Conservation (phyloP, 2,329 filamentous ascomycete species). For the Orbilia brochopaga region DNA sequence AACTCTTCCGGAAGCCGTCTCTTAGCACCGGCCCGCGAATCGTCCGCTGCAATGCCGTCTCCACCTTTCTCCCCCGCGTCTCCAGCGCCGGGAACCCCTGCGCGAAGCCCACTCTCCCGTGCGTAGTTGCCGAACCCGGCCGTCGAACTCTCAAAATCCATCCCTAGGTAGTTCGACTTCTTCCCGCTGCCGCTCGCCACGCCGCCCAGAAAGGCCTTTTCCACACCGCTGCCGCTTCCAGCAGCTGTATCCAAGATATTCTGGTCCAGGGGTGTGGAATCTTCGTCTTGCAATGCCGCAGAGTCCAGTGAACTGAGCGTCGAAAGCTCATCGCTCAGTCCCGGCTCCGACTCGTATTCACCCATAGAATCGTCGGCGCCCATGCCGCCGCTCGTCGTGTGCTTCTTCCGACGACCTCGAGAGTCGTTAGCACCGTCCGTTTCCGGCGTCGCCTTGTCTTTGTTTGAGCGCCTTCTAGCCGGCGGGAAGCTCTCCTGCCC, state of each 20-base stretch:
- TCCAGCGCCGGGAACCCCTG: constrained; percentile 11
- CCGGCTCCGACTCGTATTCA: constrained; percentile 30
- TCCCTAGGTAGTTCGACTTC: constrained; percentile 22
- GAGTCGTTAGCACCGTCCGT: constrained; percentile 23
- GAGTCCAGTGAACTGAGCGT: constrained; percentile 45
- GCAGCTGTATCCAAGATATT: constrained; percentile 22
- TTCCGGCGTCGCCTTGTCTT: constrained; percentile 41
- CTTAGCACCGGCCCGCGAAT: constrained; percentile 39
- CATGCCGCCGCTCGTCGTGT: constrained; percentile 12
- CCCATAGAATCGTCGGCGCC: constrained; percentile 22
- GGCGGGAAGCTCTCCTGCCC: constrained; percentile 49
- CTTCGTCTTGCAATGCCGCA: constrained; percentile 30
- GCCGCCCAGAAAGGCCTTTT: constrained; percentile 21
- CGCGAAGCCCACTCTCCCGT: constrained; percentile 24
- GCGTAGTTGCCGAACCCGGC: constrained; percentile 19
- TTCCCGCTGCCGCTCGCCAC: constrained; percentile 15
- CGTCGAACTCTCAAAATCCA: constrained; percentile 33
- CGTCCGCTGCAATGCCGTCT: constrained; percentile 22
- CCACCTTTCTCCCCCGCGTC: constrained; percentile 14
- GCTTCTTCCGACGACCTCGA: constrained; percentile 35
- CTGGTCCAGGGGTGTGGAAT: constrained; percentile 21
- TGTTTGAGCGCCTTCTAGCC: constrained; percentile 39
- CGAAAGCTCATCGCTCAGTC: constrained; percentile 41
- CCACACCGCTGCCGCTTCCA: constrained; percentile 1
- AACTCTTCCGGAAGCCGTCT: constrained; percentile 48